Conservation (phyloP, 805 yeast species). For the Candida xyloterini region DNA sequence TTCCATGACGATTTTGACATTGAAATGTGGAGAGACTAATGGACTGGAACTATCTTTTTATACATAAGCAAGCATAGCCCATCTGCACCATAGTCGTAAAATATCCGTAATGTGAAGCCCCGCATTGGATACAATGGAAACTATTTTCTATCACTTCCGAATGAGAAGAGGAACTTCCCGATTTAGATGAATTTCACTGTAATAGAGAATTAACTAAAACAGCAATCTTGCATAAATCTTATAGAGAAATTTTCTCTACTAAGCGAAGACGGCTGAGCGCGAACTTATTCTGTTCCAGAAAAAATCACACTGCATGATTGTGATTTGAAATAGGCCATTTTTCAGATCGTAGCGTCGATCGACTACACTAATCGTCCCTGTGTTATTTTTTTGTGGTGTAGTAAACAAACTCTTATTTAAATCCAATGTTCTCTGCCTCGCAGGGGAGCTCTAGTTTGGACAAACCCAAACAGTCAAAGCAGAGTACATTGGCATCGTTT, state of each 20-base stretch:
- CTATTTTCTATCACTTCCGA: not conserved
- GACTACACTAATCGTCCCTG: not conserved
- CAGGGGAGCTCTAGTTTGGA: conserved; percentile 10
- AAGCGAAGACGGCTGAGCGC: not conserved
- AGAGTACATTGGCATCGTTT: conserved; percentile 19
- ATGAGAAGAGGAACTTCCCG: not conserved
- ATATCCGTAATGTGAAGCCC: not conserved
- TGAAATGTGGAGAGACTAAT: not conserved
- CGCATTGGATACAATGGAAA: not conserved
- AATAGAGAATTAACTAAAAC: not conserved
- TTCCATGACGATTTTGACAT: conserved; percentile 2
- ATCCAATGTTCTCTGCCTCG: conserved; percentile 13
- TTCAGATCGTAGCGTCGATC: conserved; percentile 1
- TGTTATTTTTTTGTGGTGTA: no score
- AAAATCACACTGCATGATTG: not conserved
- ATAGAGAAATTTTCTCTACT: no score
- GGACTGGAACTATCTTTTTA: not conserved
- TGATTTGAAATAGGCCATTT: not conserved
- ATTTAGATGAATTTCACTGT: no score
- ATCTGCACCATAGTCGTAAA: not conserved
- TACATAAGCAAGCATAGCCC: not conserved
- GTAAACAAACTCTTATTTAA: not conserved
- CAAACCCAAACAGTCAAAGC: conserved; percentile 12
- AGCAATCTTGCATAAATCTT: no score
- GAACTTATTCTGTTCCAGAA: not conserved